Percentiles rank a stretch among this genome's conserved stretches.
phyloP scores from a whole-genome alignment of 345 rosid genomes.

The Arabidopsis arenosa region DNA sequence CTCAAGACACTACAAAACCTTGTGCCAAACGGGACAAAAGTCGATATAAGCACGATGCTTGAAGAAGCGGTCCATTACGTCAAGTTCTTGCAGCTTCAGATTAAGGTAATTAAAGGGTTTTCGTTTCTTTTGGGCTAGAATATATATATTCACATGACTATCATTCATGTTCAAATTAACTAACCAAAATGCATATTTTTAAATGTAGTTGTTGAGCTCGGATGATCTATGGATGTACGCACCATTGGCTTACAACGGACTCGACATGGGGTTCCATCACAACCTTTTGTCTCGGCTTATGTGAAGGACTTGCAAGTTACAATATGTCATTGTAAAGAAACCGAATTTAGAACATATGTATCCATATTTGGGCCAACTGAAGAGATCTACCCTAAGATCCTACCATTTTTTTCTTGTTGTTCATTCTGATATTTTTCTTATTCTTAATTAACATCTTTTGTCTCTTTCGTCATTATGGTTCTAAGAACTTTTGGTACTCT shows the following conservation, averaged over 20 bases:
- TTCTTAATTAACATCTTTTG: slow-evolving; percentile 32
- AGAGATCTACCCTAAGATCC: slow-evolving; percentile 32
- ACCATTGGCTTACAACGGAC: slow-evolving; percentile 88
- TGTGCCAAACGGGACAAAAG: slow-evolving; percentile 94
- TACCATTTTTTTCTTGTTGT: slow-evolving; percentile 20
- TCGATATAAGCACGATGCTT: slow-evolving; percentile 92
- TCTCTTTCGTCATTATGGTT: slow-evolving; percentile 34
- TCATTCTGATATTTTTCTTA: slow-evolving; percentile 16
- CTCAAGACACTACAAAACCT: slow-evolving; percentile 77
- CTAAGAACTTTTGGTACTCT: slow-evolving; percentile 29
- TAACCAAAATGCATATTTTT: slow-evolving; percentile 17
- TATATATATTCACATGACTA: neutral
- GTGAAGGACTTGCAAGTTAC: slow-evolving; percentile 30
- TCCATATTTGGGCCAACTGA: slow-evolving; percentile 16
- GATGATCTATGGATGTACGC: slow-evolving; percentile 98
- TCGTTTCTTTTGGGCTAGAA: neutral
- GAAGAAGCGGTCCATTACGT: slow-evolving; percentile 95
- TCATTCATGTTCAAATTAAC: slow-evolving; percentile 12
- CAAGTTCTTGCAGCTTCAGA: slow-evolving; percentile 88
- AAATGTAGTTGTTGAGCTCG: slow-evolving; percentile 82
- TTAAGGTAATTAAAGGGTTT: slow-evolving; percentile 56
- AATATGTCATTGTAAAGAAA: slow-evolving; percentile 30
- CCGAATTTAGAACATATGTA: slow-evolving; percentile 35
- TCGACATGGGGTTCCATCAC: slow-evolving; percentile 76
- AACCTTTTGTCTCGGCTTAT: slow-evolving; percentile 57